phyloP scores from a whole-genome alignment of 2,329 filamentous ascomycete species.

The Hypoxylon sp. region DNA sequence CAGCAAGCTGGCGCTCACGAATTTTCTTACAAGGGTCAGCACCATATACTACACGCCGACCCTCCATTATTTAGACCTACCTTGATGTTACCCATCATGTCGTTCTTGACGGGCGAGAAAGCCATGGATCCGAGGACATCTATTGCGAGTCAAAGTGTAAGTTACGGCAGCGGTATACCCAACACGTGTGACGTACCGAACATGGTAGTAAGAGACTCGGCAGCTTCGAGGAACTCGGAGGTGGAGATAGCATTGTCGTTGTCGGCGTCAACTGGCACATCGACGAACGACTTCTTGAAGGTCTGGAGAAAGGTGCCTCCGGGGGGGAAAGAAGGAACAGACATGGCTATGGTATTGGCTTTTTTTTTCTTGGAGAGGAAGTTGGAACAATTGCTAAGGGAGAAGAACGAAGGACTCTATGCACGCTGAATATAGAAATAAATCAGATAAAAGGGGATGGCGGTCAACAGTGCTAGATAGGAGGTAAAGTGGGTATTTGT shows the following conservation, averaged over 20 bases:
- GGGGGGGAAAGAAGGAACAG: constrained; percentile 64
- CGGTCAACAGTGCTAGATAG: constrained; percentile 30
- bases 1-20: constrained; percentile 81
- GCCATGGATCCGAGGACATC: constrained; percentile 76
- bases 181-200: constrained; percentile 72
- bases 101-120: constrained; percentile 90
- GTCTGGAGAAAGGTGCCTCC: constrained; percentile 87
- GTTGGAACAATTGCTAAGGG: not conserved
- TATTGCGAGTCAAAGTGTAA: constrained; percentile 47
- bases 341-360: constrained; percentile 59
- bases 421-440: constrained; percentile 9
- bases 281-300: constrained; percentile 83
- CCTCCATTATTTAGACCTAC: constrained; percentile 58
- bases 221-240: constrained; percentile 88
- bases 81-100: constrained; percentile 93
- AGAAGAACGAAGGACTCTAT: constrained; percentile 1
- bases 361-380: not conserved
- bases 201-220: constrained; percentile 85
- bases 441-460: constrained; percentile 19
- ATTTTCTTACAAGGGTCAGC: constrained; percentile 75
- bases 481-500: not conserved
- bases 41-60: not conserved
- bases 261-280: constrained; percentile 80
- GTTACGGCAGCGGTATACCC: constrained; percentile 1
- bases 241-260: constrained; percentile 85